phyloP scores from a whole-genome alignment of 768 basidiomycete genomes.

The Suillus sp. region DNA sequence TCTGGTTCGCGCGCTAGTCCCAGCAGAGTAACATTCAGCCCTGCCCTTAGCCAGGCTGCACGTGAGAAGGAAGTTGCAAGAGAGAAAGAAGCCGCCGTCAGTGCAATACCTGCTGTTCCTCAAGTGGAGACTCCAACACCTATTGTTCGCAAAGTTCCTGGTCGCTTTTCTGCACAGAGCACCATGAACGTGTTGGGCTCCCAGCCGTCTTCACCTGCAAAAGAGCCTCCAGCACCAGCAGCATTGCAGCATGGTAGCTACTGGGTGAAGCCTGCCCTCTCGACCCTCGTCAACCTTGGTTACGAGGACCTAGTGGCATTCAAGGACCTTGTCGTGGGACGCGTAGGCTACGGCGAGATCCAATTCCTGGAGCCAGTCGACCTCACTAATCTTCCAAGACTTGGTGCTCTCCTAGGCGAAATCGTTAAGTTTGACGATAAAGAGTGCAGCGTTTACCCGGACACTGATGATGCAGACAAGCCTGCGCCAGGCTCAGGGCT shows the following conservation, averaged over 20 bases:
- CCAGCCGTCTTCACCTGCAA: slow-evolving; percentile 30
- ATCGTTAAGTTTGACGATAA: slow-evolving; percentile 88
- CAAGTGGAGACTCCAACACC: slow-evolving; percentile 39
- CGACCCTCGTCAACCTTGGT: slow-evolving; percentile 67
- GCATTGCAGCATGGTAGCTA: slow-evolving; percentile 85
- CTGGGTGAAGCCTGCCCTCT: slow-evolving; percentile 81
- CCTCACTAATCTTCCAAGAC: slow-evolving; percentile 78
- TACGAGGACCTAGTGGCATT: slow-evolving; percentile 76
- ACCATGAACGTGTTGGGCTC: slow-evolving; percentile 29
- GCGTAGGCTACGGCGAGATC: slow-evolving; percentile 91
- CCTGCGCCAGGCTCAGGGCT: slow-evolving; percentile 83
- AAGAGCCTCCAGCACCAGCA: slow-evolving; percentile 31
- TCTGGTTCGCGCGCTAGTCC: slow-evolving; percentile 36
- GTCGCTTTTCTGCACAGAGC: slow-evolving; percentile 43
- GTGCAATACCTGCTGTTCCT: slow-evolving; percentile 21
- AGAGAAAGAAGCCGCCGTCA: slow-evolving; percentile 35
- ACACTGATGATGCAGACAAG: slow-evolving; percentile 83
- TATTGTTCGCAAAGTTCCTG: slow-evolving; percentile 40
- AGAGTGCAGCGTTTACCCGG: slow-evolving; percentile 93
- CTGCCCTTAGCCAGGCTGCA: slow-evolving; percentile 71
- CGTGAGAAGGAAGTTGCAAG: slow-evolving; percentile 68
- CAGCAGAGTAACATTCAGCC: slow-evolving; percentile 68
- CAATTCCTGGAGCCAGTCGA: slow-evolving; percentile 81
- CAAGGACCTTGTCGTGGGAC: slow-evolving; percentile 80
- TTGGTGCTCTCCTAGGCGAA: slow-evolving; percentile 83